Percentiles rank a stretch among this genome's conserved stretches.
Evolutionary conservation across 768 basidiomycete species (phyloP).

Genomic region (Macrolepiota albuminosa): DNA sequence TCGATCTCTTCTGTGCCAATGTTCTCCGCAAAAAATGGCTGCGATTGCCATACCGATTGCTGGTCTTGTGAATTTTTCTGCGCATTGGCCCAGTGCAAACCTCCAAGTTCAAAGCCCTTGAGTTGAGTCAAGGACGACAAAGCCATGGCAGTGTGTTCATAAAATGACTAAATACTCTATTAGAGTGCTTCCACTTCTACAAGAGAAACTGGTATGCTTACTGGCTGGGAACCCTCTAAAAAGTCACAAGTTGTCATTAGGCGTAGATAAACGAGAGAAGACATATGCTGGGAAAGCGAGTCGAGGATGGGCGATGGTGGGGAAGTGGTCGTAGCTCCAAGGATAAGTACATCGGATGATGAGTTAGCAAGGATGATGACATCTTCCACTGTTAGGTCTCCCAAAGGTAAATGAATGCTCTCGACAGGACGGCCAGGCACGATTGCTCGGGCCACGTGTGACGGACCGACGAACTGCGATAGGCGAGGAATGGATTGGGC

Average conservation of each 20-base stretch:
- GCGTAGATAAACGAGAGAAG: slow-evolving; percentile 59
- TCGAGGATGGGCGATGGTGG: slow-evolving; percentile 55
- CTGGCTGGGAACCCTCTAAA: slow-evolving; percentile 44
- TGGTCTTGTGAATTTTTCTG: slow-evolving; percentile 36
- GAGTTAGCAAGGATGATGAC: slow-evolving; percentile 46
- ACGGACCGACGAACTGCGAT: slow-evolving; percentile 57
- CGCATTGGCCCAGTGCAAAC: slow-evolving; percentile 70
- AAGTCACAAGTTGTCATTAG: slow-evolving; percentile 57
- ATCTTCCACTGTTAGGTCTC: slow-evolving; percentile 54
- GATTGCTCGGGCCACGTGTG: slow-evolving; percentile 47
- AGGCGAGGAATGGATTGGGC: slow-evolving; percentile 37
- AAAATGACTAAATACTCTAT: slow-evolving; percentile 45
- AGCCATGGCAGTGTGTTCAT: slow-evolving; percentile 51
- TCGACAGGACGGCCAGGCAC: slow-evolving; percentile 65
- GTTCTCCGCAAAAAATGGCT: slow-evolving; percentile 32
- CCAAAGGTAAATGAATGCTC: slow-evolving; percentile 57
- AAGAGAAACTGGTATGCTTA: slow-evolving; percentile 28
- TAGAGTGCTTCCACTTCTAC: slow-evolving; percentile 6
- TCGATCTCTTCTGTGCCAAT: slow-evolving; percentile 25
- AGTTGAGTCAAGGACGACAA: slow-evolving; percentile 60
- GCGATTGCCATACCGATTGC: slow-evolving; percentile 50
- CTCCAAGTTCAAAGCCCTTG: slow-evolving; percentile 66
- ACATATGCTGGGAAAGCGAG: slow-evolving; percentile 50
- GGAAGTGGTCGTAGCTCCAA: slow-evolving; percentile 57
- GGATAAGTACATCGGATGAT: slow-evolving; percentile 45